Evolutionary conservation across 495 filamentous ascomycete genomes (phyloP).

Genomic region (Aspergillus incahuasiensis): DNA sequence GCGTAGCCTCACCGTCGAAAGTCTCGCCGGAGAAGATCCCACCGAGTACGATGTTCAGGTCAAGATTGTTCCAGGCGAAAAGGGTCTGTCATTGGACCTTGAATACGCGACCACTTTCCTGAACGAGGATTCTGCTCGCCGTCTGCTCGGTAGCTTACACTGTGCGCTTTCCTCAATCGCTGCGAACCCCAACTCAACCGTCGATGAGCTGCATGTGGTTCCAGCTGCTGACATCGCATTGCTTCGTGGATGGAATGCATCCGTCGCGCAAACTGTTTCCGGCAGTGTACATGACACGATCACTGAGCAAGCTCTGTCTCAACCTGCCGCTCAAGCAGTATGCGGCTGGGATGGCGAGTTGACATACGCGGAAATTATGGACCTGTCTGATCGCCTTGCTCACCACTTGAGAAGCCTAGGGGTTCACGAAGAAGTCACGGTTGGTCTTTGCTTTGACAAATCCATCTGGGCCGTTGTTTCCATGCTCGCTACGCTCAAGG

Average conservation of each 20-base stretch:
- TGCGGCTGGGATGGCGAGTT: conserved; percentile 28
- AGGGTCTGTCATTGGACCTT: background rate
- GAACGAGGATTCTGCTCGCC: background rate
- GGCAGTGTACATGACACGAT: conserved; percentile 5
- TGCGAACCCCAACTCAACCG: background rate
- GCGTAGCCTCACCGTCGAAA: conserved; percentile 3
- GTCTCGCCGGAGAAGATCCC: conserved; percentile 1
- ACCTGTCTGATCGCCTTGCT: conserved; percentile 24
- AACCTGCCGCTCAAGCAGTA: background rate
- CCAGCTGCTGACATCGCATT: background rate
- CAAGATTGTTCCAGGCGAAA: conserved; percentile 1
- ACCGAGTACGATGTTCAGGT: conserved; percentile 10
- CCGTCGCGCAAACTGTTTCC: background rate
- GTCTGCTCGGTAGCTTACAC: conserved; percentile 1
- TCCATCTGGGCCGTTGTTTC: conserved; percentile 36
- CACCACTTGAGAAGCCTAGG: conserved; percentile 3
- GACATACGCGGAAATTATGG: conserved; percentile 33
- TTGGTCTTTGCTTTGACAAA: conserved; percentile 45
- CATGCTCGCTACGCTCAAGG: conserved; percentile 41
- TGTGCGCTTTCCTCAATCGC: background rate
- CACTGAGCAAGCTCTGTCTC: background rate
- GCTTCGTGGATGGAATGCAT: conserved; percentile 1
- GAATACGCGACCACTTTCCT: conserved; percentile 7
- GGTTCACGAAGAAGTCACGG: conserved; percentile 1
- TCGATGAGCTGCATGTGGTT: background rate